Conservation (phyloP, 148 eudicot genomes). For the Dysphania ambrosioides region DNA sequence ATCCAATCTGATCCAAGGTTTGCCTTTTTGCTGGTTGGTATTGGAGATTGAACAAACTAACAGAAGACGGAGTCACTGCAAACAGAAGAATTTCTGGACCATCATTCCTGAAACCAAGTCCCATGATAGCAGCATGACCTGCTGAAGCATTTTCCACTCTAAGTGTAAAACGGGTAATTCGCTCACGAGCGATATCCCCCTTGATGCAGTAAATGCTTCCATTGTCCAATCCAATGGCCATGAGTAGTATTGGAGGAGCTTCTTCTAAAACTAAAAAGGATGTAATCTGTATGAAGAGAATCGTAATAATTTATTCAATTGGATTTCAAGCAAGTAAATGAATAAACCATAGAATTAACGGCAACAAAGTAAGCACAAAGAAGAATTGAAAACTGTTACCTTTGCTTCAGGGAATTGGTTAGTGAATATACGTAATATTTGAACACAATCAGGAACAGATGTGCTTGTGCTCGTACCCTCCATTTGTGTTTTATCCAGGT, state of each 20-base stretch:
- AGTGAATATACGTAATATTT: conserved; percentile 88
- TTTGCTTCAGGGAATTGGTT: conserved; percentile 86
- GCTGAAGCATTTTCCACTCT: conserved; percentile 61
- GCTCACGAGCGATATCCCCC: conserved; percentile 96
- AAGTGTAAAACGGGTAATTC: conserved; percentile 85
- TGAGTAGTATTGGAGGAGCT: conserved; percentile 75
- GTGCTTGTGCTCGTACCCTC: conserved; percentile 68
- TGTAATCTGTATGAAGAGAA: conserved; percentile 59
- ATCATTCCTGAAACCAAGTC: conserved; percentile 86
- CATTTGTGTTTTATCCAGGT: conserved; percentile 76
- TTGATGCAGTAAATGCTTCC: conserved; percentile 91
- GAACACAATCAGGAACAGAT: conserved; percentile 78
- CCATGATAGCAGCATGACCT: conserved; percentile 56
- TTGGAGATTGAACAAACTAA: conserved; percentile 77
- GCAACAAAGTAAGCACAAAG: not conserved
- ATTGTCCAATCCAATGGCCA: conserved; percentile 89
- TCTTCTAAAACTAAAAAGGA: conserved; percentile 85
- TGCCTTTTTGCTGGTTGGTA: conserved; percentile 64
- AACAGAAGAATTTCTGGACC: conserved; percentile 79
- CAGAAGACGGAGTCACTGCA: conserved; percentile 83
- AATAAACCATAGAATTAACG: not conserved
- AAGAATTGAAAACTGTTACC: conserved; percentile 33
- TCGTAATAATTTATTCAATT: not conserved
- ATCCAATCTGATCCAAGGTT: conserved; percentile 88
- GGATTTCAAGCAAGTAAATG: not conserved